Evolutionary conservation across 176 grass and related monocot genomes (phyloP), one percentile per base, ranked within the genome.

Genomic region (Dactylis glomerata): DNA sequence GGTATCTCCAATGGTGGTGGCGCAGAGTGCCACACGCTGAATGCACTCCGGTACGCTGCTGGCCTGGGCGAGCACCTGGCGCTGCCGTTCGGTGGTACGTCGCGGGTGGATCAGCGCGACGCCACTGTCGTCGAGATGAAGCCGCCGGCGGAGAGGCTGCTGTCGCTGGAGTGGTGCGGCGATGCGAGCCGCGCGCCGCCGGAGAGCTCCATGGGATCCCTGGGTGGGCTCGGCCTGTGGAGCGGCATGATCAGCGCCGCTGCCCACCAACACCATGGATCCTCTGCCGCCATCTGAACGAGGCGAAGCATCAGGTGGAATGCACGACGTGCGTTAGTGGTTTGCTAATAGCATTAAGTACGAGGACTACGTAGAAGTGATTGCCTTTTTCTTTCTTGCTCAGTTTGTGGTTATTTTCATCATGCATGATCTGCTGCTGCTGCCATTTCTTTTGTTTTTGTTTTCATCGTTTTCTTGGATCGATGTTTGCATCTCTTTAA

Each of bases 91-190:
- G 86, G 70, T 7, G 74, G 54, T 13, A 30, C 14, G 13, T 41
- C 6, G 3, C 77, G 66, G 3, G 59, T 62, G 5, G 78, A 64
- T 64, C 61, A 88, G 77, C 73, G 86, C 20, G 69, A 76, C 28
- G 46, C 64, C 31, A 30, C 26, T 17, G 74, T 86, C 19, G 89
- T 83, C 31, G 94, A 92, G 56, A 28, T 88, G 59, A 94, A 94
- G 68, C 90, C 83, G 24, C 34, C 42, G 19, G 28, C 78, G 7
- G 88, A 88, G 17, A 87, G 86, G 80, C 38, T 92, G 55, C 76
- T 94, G 26, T 86, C 92, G 15, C 84, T 94, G 75, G 92, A 97
- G 31, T 94, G 94, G 94, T 94, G 92, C 76, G 81, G 78, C 22
- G 94, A 97, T 41, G 87, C 41, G 5, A 91, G 86, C 41, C 88